Percentiles rank a stretch among this genome's conserved stretches.
phyloP scores from a whole-genome alignment of 208 protist genomes.

The Trypanosoma caninum region DNA sequence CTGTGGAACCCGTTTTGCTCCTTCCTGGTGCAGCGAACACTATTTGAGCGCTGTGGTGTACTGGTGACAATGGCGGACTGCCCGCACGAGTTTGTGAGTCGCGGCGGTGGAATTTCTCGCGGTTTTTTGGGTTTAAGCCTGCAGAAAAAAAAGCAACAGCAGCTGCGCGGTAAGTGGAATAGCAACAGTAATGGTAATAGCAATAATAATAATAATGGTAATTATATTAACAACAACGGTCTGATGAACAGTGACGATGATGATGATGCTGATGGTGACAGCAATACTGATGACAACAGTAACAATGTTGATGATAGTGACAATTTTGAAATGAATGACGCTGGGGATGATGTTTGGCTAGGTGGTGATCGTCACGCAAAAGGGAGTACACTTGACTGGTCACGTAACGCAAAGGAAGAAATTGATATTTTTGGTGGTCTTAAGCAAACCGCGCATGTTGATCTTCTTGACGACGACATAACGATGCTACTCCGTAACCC shows the following conservation, averaged over 20 bases:
- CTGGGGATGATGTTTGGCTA: not conserved
- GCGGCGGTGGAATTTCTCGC: no score
- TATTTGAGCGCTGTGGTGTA: conserved; percentile 73
- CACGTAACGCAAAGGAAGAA: conserved; percentile 24
- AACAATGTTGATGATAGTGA: not conserved
- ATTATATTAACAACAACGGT: not conserved
- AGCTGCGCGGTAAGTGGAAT: not conserved
- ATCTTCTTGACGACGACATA: conserved; percentile 18
- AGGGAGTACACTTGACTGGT: conserved; percentile 5
- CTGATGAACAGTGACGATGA: not conserved
- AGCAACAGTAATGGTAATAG: not conserved
- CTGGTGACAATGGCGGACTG: conserved; percentile 79
- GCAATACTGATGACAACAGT: not conserved
- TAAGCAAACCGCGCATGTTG: not conserved
- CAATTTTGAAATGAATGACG: not conserved
- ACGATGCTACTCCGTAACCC: conserved; percentile 12
- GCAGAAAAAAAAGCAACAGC: no score
- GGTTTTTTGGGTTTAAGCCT: no score
- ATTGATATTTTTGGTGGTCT: conserved; percentile 36
- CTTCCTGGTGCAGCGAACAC: conserved; percentile 53
- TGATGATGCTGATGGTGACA: conserved; percentile 18
- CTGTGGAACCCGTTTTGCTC: conserved; percentile 80
- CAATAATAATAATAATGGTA: conserved; percentile 2
- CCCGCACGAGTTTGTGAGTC: conserved; percentile 68
- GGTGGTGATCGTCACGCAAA: not conserved